These are phyloP conservation scores for Verticillium alfalfae DNA, from an alignment of 2,329 filamentous ascomycete genomes.

Conservation along the genomic window DNA sequence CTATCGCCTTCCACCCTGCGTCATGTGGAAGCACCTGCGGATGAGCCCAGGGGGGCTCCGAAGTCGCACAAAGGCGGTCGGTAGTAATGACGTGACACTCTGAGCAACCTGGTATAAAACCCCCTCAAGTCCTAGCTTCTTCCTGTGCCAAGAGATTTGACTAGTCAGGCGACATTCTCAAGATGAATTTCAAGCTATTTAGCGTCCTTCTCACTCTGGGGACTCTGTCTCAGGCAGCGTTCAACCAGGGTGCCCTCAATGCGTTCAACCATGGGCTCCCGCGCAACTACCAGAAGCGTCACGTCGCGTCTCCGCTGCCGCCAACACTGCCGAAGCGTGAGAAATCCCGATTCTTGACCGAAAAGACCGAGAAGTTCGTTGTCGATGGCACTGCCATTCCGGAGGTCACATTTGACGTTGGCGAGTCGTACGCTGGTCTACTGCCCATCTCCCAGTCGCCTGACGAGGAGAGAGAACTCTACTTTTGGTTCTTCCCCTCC, in stretches of 20 bases:
- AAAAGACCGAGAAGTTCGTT: conserved; percentile 36
- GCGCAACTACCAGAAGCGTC: neutral
- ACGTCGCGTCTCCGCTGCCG: neutral
- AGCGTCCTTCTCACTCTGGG: neutral
- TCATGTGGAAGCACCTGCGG: neutral
- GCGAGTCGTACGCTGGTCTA: conserved; percentile 59
- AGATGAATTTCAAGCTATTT: conserved; percentile 4
- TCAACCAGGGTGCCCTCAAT: conserved; percentile 3
- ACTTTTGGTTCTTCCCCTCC: conserved; percentile 64
- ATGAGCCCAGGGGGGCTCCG: neutral
- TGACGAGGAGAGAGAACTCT: conserved; percentile 46
- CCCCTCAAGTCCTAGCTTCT: neutral
- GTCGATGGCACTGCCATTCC: conserved; percentile 62
- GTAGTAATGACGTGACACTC: neutral
- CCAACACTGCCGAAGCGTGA: neutral
- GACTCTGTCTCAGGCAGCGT: conserved; percentile 2
- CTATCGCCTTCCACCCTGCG: neutral
- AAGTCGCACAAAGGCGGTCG: neutral
- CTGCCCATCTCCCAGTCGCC: conserved; percentile 48
- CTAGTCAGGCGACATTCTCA: neutral
- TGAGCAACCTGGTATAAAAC: neutral
- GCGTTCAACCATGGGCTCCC: conserved; percentile 3
- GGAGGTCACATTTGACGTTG: conserved; percentile 64
- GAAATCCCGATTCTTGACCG: neutral
- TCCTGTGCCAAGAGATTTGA: neutral